These are phyloP conservation scores for Flammula alnicola DNA, from an alignment of 1,284 basidiomycete species.

Conservation along the genomic window DNA sequence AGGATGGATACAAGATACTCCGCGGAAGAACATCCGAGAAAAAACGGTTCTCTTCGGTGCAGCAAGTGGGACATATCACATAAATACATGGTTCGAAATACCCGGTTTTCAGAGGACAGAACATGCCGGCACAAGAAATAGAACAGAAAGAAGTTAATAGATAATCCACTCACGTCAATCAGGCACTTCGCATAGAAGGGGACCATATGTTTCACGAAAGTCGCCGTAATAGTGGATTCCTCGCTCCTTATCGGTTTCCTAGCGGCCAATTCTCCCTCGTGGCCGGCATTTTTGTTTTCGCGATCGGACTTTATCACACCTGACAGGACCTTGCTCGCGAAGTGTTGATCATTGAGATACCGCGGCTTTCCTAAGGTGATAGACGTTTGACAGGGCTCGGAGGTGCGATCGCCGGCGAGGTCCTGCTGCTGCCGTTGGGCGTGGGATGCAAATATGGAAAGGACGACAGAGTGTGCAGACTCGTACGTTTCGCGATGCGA, in stretches of 20 bases:
- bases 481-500: conserved; percentile 71
- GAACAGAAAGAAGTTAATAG: conserved; percentile 6
- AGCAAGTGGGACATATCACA: too few relatives aligned
- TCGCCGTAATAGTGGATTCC: conserved; percentile 18
- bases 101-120: conserved; percentile 7
- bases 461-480: conserved; percentile 74
- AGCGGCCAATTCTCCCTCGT: conserved; percentile 13
- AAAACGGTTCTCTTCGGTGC: too few relatives aligned
- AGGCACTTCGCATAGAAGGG: conserved; percentile 71
- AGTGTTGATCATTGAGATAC: conserved; percentile 7
- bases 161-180: conserved; percentile 55
- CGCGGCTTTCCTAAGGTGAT: conserved; percentile 3
- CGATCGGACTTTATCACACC: conserved; percentile 13
- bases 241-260: conserved; percentile 11
- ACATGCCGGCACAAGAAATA: background rate
- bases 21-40: background rate
- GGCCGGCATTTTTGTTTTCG: conserved; percentile 11
- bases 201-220: conserved; percentile 57
- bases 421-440: conserved; percentile 43
- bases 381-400: conserved; percentile 4
- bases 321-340: conserved; percentile 8
- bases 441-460: conserved; percentile 67
- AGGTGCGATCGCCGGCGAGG: conserved; percentile 11
- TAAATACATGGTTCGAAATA: background rate
- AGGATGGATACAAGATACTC: background rate